phyloP scores from a whole-genome alignment of 2,329 filamentous ascomycete species.

The Diaporthe capsici region DNA sequence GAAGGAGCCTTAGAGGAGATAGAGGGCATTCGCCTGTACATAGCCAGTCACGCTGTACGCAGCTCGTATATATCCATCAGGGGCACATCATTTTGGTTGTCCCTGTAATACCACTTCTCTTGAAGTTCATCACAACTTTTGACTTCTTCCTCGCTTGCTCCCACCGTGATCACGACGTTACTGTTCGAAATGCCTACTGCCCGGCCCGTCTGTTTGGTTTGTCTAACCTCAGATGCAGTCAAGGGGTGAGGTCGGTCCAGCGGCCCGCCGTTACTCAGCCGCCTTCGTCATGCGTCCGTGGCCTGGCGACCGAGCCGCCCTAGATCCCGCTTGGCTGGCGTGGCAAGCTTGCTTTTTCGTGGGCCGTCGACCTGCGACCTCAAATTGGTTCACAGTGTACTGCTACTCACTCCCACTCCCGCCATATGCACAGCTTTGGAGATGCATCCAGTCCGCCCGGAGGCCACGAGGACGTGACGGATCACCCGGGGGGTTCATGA shows the following conservation, averaged over 20 bases:
- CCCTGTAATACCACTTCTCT: slow-evolving; percentile 32
- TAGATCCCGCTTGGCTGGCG: not conserved
- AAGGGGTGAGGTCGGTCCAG: not conserved
- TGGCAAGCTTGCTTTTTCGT: not conserved
- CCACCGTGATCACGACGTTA: not conserved
- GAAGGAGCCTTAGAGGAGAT: slow-evolving; percentile 22
- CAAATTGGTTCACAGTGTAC: not conserved
- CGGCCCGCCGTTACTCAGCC: slow-evolving; percentile 4
- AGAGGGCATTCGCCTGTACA: slow-evolving; percentile 29
- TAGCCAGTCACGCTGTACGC: slow-evolving; percentile 23
- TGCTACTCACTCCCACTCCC: not conserved
- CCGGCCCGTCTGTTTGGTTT: not conserved
- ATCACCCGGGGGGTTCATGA: not conserved
- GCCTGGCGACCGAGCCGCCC: not conserved
- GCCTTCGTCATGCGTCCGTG: slow-evolving; percentile 11
- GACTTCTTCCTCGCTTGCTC: no score
- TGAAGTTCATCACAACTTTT: slow-evolving; percentile 19
- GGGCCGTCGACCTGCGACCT: not conserved
- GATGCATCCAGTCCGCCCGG: not conserved
- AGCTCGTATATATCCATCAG: slow-evolving; percentile 33
- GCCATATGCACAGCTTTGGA: not conserved
- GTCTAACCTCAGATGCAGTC: not conserved
- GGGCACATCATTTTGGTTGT: slow-evolving; percentile 3
- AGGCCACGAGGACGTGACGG: not conserved
- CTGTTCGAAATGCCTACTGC: not conserved